Percentiles rank a stretch among this genome's conserved stretches.
phyloP scores from a whole-genome alignment of 2,329 filamentous ascomycete genomes.

The Aureobasidium melanogenum region DNA sequence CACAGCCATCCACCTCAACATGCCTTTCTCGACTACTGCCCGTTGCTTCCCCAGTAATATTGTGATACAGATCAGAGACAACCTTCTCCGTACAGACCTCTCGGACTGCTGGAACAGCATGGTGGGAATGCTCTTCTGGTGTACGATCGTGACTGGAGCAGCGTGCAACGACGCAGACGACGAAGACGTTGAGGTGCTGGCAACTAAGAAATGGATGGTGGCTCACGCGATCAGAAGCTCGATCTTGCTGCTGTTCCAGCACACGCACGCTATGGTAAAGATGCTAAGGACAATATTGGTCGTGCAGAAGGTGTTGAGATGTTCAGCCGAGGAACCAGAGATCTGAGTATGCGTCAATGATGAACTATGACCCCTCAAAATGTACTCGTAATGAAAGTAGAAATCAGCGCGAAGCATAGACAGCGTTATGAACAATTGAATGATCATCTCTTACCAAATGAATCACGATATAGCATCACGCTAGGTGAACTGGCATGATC shows the following conservation, averaged over 20 bases:
- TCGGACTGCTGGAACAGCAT: constrained; percentile 25
- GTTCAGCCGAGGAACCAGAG: neutral
- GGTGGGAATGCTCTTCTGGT: constrained; percentile 26
- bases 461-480: neutral
- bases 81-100: constrained; percentile 21
- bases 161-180: constrained; percentile 18
- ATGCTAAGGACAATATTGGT: constrained; percentile 21
- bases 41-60: neutral
- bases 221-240: constrained; percentile 24
- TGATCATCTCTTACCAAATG: neutral
- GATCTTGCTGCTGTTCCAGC: constrained; percentile 25
- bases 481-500: neutral
- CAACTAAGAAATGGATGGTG: constrained; percentile 23
- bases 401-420: neutral
- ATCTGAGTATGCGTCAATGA: neutral
- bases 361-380: neutral
- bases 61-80: constrained; percentile 17
- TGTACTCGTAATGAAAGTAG: neutral
- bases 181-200: constrained; percentile 14
- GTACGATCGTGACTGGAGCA: constrained; percentile 23
- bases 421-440: neutral
- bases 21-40: constrained; percentile 16
- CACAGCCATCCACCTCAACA: constrained; percentile 18
- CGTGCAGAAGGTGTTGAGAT: constrained; percentile 17
- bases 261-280: constrained; percentile 20